Percentiles rank a stretch among this genome's conserved stretches.
These are phyloP conservation scores for Schizothecium vesticola DNA, from an alignment of 495 filamentous ascomycete species.

Conservation along the genomic window DNA sequence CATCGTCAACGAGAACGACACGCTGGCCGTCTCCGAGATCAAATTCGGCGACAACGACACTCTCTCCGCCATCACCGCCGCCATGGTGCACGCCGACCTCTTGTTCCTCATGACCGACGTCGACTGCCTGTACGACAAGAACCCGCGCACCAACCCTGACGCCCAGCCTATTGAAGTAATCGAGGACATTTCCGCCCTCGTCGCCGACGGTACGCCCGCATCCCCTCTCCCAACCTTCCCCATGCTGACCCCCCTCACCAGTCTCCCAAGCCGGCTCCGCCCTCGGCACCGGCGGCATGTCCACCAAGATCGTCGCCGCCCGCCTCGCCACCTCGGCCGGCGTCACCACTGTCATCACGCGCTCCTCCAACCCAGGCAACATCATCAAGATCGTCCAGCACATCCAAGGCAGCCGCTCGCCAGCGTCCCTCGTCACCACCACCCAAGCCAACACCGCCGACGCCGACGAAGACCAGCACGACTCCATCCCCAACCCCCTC, in stretches of 20 bases:
- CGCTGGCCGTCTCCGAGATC: constrained; percentile 92
- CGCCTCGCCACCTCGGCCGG: constrained; percentile 90
- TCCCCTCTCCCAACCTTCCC: not conserved
- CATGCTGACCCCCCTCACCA: constrained; percentile 17
- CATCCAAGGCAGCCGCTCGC: constrained; percentile 54
- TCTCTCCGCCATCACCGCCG: constrained; percentile 90
- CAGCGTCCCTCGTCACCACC: constrained; percentile 17
- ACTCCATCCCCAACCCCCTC: constrained; percentile 33
- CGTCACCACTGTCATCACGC: constrained; percentile 91
- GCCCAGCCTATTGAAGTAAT: constrained; percentile 89
- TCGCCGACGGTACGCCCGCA: constrained; percentile 61
- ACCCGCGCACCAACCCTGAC: constrained; percentile 77
- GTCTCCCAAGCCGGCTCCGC: constrained; percentile 84
- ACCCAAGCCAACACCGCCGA: constrained; percentile 17
- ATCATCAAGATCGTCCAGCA: constrained; percentile 81
- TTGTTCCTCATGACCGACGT: constrained; percentile 99
- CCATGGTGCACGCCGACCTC: constrained; percentile 95
- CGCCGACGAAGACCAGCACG: constrained; percentile 10
- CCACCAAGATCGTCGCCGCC: constrained; percentile 93
- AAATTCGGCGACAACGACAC: constrained; percentile 99
- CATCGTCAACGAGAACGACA: constrained; percentile 99
- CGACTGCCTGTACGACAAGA: constrained; percentile 94
- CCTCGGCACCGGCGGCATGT: constrained; percentile 95
- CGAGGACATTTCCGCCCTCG: constrained; percentile 77
- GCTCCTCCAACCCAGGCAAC: constrained; percentile 87